Percentiles rank a stretch among this genome's conserved stretches.
These are phyloP conservation scores for Peronospora belbahrii DNA, from an alignment of 352 stramenopile species.

Conservation along the genomic window DNA sequence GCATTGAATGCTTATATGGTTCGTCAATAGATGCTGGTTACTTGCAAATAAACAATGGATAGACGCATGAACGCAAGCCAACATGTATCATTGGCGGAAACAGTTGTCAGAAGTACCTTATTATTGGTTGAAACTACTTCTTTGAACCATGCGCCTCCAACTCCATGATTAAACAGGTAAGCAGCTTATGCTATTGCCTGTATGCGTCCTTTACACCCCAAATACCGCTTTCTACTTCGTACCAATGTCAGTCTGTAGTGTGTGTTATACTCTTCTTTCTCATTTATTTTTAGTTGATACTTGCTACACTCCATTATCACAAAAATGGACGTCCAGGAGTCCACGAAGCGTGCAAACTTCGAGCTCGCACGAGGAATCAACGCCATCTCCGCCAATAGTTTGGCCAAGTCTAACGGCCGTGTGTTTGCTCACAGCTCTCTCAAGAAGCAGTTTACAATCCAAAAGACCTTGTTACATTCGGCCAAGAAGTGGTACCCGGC, in stretches of 20 bases:
- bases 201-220: neutral
- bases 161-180: conserved; percentile 13
- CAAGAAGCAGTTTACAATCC: conserved; percentile 16
- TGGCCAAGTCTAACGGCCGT: conserved; percentile 53
- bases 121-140: conserved; percentile 12
- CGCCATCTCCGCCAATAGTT: conserved; percentile 60
- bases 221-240: neutral
- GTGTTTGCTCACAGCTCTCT: conserved; percentile 29
- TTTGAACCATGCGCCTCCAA: too few relatives aligned
- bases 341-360: conserved; percentile 47
- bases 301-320: too few relatives aligned
- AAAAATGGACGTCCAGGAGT: conserved; percentile 21
- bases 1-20: neutral
- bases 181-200: neutral
- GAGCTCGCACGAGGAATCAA: conserved; percentile 70
- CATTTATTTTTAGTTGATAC: too few relatives aligned
- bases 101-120: neutral
- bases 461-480: conserved; percentile 83
- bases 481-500: conserved; percentile 72
- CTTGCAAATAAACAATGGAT: too few relatives aligned
- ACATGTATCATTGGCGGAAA: conserved; percentile 10
- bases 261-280: too few relatives aligned
- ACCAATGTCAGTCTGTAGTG: too few relatives aligned
- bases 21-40: too few relatives aligned
- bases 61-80: too few relatives aligned